Evolutionary conservation across 148 eudicot genomes (phyloP).

Genomic region (Limonium bicolor): DNA sequence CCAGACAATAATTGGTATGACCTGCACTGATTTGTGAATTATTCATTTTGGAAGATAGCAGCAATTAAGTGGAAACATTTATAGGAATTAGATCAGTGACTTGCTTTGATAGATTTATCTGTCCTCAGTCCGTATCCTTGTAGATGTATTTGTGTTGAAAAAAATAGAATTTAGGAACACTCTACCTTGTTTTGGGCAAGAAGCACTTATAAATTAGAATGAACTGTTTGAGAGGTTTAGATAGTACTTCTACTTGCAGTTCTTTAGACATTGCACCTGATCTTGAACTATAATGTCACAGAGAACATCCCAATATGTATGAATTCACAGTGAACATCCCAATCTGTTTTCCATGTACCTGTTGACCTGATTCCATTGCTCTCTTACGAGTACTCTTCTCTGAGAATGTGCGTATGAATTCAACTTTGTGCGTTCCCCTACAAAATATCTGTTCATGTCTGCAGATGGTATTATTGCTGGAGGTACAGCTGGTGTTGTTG

Average conservation of each 20-base stretch:
- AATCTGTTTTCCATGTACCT: not conserved
- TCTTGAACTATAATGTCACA: too few species aligned
- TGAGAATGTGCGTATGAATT: not conserved
- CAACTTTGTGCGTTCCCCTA: not conserved
- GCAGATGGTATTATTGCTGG: conserved; percentile 95
- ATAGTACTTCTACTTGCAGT: not conserved
- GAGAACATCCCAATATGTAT: too few species aligned
- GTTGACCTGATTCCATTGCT: not conserved
- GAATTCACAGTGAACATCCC: not conserved
- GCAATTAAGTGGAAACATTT: not conserved
- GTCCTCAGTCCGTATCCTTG: too few species aligned
- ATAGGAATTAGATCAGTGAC: not conserved
- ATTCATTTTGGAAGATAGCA: not conserved
- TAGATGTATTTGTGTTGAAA: too few species aligned
- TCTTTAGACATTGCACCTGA: not conserved
- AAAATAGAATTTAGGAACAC: too few species aligned
- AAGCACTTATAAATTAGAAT: too few species aligned
- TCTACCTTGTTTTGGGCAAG: too few species aligned
- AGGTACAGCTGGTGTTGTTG: conserved; percentile 89
- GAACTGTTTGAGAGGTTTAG: not conserved
- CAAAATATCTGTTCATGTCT: conserved; percentile 6
- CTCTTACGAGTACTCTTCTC: not conserved
- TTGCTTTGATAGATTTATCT: not conserved
- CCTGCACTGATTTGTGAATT: not conserved
- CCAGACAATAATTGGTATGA: conserved; percentile 52